These are phyloP conservation scores for Diaporthe destruens DNA, from an alignment of 2,329 filamentous ascomycete genomes.

Conservation along the genomic window DNA sequence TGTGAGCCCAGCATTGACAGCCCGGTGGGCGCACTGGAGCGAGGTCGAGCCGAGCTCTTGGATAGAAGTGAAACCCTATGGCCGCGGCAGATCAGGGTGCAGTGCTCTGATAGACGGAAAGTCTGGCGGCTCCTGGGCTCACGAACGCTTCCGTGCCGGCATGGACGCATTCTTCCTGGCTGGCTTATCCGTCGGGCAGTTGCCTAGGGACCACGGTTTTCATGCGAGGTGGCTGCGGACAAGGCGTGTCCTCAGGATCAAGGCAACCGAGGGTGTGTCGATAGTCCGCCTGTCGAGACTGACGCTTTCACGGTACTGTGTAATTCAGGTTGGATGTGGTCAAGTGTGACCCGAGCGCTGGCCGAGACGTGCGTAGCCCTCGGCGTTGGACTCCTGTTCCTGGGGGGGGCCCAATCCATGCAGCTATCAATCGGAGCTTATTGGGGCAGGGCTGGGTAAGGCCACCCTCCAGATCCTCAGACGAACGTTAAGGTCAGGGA, in stretches of 20 bases:
- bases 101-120: constrained; percentile 16
- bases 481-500: not conserved
- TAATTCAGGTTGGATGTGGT: not conserved
- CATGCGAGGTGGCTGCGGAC: not conserved
- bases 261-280: not conserved
- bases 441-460: not conserved
- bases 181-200: not conserved
- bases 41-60: not conserved
- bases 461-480: constrained; percentile 4
- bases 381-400: not conserved
- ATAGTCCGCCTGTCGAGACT: constrained; percentile 3
- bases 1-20: not conserved
- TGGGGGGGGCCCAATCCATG: not conserved
- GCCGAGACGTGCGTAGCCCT: not conserved
- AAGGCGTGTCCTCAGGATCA: not conserved
- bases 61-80: not conserved
- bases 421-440: constrained; percentile 15
- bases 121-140: not conserved
- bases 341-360: not conserved
- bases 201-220: not conserved
- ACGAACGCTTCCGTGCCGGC: not conserved
- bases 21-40: not conserved
- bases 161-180: not conserved
- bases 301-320: not conserved
- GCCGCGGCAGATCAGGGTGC: constrained; percentile 9